Evolutionary conservation across 2,329 filamentous ascomycete genomes (phyloP), one percentile per base, ranked within the genome.

Genomic region (Botrytis cinerea): DNA sequence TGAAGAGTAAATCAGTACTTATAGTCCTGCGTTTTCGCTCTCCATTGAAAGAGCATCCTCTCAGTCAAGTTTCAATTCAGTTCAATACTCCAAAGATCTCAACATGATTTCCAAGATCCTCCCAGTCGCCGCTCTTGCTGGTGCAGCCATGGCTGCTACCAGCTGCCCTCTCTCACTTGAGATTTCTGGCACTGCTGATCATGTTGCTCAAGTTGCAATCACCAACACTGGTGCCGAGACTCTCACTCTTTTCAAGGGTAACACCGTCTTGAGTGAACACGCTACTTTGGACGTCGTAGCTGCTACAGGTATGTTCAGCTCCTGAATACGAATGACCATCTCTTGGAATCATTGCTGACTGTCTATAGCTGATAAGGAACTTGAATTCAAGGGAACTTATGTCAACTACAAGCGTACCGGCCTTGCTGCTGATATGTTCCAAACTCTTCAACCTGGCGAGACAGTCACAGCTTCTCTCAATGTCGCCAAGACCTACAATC

Each of bases 191-290:
- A 60, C 76, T 20, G 66, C 59, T 2, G 70, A 74, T 67, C 76
- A 78, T 73, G 46, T 78, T 69, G 75, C 75, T 59, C 64, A 75
- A 72, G 75, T 77, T 28, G 73, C 75, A 5, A 74, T 78, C 7
- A 78, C 76, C 18, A 78, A 78, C 68, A 78, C 73, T 61, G 77
- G 77, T 38, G 66, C 38, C 43, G 76, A 77, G 62, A 62, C 74
- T 2, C 25, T 78, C 18, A 77, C 75, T 57, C 75, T 78, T 38
- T 78, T 78, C 75, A 78, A 77, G 70, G 77, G 77, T 46, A 78
- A 78, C 63, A 78, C 77, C 32, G 77, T 78, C 18, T 70, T 78
- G 63, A 75, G 72, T 69, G 71, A 73, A 4, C 76, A 78, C 35
- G 73, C 73, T 48, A 78, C 77, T 43, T 73, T 74, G 67, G 77